Evolutionary conservation across 2,329 filamentous ascomycete genomes (phyloP).

Genomic region (Colletotrichum cereale): DNA sequence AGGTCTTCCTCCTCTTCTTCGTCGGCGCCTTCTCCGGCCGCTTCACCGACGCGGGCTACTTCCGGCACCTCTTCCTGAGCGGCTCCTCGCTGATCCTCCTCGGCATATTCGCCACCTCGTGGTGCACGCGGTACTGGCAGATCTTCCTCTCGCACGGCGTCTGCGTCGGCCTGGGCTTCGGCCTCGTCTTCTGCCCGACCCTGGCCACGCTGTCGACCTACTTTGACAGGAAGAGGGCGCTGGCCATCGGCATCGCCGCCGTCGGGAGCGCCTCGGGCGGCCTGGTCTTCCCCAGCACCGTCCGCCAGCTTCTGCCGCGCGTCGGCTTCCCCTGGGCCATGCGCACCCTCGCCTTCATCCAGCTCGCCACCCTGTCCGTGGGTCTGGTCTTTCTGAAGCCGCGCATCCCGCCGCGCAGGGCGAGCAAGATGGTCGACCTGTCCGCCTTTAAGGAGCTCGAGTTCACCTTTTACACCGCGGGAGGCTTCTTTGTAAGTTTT

Average conservation of each 20-base stretch:
- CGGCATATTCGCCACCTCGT: constrained; percentile 59
- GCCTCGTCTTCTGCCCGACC: constrained; percentile 68
- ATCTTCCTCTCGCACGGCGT: constrained; percentile 63
- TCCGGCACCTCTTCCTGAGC: constrained; percentile 52
- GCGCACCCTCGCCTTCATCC: constrained; percentile 61
- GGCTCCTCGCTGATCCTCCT: constrained; percentile 56
- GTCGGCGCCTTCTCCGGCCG: constrained; percentile 57
- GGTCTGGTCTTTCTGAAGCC: constrained; percentile 55
- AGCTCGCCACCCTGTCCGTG: constrained; percentile 54
- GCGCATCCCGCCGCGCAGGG: constrained; percentile 54
- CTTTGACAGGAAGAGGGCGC: constrained; percentile 65
- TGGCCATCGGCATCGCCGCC: constrained; percentile 71
- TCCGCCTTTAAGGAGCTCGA: constrained; percentile 56
- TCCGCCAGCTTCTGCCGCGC: constrained; percentile 53
- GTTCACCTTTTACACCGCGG: constrained; percentile 29
- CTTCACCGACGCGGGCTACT: constrained; percentile 59
- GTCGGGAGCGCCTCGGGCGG: constrained; percentile 68
- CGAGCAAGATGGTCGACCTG: constrained; percentile 57
- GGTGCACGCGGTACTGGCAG: constrained; percentile 61
- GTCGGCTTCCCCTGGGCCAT: constrained; percentile 69
- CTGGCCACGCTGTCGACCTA: constrained; percentile 73
- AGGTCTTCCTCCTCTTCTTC: constrained; percentile 57
- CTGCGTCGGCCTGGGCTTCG: constrained; percentile 64
- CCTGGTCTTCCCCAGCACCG: constrained; percentile 60
- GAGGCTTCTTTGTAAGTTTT: constrained; percentile 36